Percentiles rank a stretch among this genome's conserved stretches.
Conservation (phyloP, 2,329 filamentous ascomycete species). For the Penicillium sp. region DNA sequence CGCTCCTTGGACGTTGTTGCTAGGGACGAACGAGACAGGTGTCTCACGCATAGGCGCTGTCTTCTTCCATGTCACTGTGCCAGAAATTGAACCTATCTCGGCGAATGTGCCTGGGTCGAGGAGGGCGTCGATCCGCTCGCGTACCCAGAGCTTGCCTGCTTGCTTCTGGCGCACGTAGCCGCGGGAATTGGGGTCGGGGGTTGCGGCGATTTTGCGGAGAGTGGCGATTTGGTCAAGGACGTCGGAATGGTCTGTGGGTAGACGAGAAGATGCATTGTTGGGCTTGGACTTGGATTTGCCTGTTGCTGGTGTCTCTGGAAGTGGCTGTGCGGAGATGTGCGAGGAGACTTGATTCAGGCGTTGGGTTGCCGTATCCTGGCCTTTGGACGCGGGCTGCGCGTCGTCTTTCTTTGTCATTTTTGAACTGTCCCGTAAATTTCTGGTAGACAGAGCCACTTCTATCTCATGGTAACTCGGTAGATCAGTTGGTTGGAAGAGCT, state of each 20-base stretch:
- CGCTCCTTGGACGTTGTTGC: conserved; percentile 65
- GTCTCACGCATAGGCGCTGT: conserved; percentile 38
- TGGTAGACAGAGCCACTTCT: not conserved
- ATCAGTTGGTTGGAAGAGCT: not conserved
- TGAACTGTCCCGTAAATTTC: conserved; percentile 2
- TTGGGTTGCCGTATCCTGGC: conserved; percentile 37
- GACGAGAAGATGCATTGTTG: conserved; percentile 33
- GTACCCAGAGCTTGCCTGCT: conserved; percentile 66
- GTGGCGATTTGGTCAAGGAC: conserved; percentile 59
- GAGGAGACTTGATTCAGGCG: conserved; percentile 53
- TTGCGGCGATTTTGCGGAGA: conserved; percentile 56
- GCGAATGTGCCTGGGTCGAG: conserved; percentile 59
- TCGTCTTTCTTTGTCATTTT: conserved; percentile 17
- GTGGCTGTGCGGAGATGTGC: conserved; percentile 38
- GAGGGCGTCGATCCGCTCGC: conserved; percentile 61
- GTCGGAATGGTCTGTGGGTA: conserved; percentile 65
- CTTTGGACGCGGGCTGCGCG: not conserved
- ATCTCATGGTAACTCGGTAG: not conserved
- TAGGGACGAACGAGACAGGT: conserved; percentile 57
- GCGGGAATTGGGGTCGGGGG: conserved; percentile 55
- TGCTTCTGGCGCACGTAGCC: conserved; percentile 66
- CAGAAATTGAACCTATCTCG: conserved; percentile 63
- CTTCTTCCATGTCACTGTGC: conserved; percentile 61
- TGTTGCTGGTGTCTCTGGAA: conserved; percentile 20
- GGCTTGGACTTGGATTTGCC: conserved; percentile 32